phyloP scores from a whole-genome alignment of 768 basidiomycete genomes.

The Fistulinella prunicolor region DNA sequence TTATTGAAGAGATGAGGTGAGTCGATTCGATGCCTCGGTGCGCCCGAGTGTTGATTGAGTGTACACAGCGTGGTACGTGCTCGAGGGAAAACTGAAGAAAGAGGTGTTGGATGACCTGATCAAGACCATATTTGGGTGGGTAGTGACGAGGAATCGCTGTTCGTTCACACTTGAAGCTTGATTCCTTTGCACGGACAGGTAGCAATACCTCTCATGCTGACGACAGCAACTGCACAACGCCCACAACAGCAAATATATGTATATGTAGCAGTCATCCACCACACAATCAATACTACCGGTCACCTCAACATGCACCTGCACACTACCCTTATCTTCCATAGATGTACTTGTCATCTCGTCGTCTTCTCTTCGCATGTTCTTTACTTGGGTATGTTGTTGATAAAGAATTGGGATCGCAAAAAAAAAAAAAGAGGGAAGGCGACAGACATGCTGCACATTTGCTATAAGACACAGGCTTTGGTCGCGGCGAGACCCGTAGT shows the following conservation, averaged over 20 bases:
- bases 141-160: conserved; percentile 6
- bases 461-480: too few species aligned
- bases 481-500: too few species aligned
- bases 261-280: conserved; percentile 12
- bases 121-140: conserved; percentile 50
- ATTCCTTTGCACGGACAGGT: conserved; percentile 24
- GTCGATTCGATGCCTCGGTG: not conserved
- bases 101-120: conserved; percentile 59
- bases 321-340: conserved; percentile 20
- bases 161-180: not conserved
- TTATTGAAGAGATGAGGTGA: conserved; percentile 60
- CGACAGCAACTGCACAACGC: conserved; percentile 5
- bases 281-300: conserved; percentile 6
- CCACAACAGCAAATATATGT: conserved; percentile 8
- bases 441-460: too few species aligned
- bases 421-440: too few species aligned
- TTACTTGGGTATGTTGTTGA: too few species aligned
- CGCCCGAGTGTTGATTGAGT: not conserved
- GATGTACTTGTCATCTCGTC: not conserved
- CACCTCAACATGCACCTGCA: conserved; percentile 10
- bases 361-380: not conserved
- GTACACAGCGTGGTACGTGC: conserved; percentile 39
- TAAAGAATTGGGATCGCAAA: too few species aligned
- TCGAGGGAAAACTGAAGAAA: conserved; percentile 59
- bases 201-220: conserved; percentile 12